A percentile compares a stretch with the other conserved stretches of the same genome.
Evolutionary conservation across 805 yeast species (phyloP).

Genomic region (Maudiozyma turicensis): DNA sequence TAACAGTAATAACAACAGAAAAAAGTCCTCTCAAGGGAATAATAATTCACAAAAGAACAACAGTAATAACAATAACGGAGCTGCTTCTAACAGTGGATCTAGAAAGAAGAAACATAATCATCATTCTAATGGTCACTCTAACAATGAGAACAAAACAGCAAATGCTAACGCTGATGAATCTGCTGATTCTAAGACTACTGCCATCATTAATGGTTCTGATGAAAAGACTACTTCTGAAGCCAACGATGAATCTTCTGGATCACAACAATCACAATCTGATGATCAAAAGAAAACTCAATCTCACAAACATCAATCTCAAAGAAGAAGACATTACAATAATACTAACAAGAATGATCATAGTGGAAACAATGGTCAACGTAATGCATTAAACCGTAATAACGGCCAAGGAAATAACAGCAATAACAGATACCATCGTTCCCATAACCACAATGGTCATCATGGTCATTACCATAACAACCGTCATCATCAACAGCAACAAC

Average conservation of each 20-base stretch:
- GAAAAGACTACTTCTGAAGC: neutral
- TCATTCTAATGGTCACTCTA: slow-evolving; percentile 1
- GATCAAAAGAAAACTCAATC: slow-evolving; percentile 4
- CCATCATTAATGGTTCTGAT: neutral
- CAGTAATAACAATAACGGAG: slow-evolving; percentile 7
- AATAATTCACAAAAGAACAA: neutral
- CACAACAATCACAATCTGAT: neutral
- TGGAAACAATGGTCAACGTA: slow-evolving; percentile 2
- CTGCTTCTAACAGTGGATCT: slow-evolving; percentile 2
- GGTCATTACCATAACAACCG: slow-evolving; percentile 4
- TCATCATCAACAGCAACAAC: slow-evolving; percentile 13
- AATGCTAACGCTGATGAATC: neutral
- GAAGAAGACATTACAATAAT: slow-evolving; percentile 17
- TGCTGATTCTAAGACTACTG: neutral
- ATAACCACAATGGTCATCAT: slow-evolving; percentile 1
- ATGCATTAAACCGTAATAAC: neutral
- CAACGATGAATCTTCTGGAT: neutral
- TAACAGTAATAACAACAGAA: slow-evolving; percentile 7
- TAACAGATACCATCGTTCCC: slow-evolving; percentile 6
- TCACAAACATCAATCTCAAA: slow-evolving; percentile 5
- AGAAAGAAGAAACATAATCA: slow-evolving; percentile 6
- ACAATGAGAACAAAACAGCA: neutral
- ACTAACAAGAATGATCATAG: slow-evolving; percentile 7
- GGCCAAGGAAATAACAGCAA: slow-evolving; percentile 5
- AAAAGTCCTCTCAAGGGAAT: slow-evolving; percentile 3